Conservation (phyloP, 768 basidiomycete species). For the Termitomyces sp. region DNA sequence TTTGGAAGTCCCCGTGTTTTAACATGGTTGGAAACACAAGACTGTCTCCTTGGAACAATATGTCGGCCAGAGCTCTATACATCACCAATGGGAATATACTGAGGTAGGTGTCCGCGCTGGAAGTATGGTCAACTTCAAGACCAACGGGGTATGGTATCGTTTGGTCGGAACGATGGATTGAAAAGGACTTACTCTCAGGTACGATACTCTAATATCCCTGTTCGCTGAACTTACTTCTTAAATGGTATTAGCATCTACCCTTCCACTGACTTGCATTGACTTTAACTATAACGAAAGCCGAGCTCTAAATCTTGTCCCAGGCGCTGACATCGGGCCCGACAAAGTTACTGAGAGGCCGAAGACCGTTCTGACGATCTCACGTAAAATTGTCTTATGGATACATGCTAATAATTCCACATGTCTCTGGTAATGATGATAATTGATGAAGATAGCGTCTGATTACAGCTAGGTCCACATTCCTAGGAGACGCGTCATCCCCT, state of each 20-base stretch:
- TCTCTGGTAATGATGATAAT: too few relatives aligned
- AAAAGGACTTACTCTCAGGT: background rate
- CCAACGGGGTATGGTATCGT: conserved; percentile 23
- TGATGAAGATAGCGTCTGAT: too few relatives aligned
- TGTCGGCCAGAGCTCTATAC: background rate
- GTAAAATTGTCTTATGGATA: background rate
- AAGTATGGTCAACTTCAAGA: conserved; percentile 17
- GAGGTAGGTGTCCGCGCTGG: conserved; percentile 21
- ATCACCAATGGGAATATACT: conserved; percentile 9
- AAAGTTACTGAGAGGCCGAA: too few relatives aligned
- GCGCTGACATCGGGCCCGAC: too few relatives aligned
- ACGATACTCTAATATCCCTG: background rate
- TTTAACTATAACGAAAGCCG: conserved; percentile 23
- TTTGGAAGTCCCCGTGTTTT: too few relatives aligned
- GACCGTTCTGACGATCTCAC: too few relatives aligned
- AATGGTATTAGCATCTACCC: conserved; percentile 21
- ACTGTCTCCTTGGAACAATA: background rate
- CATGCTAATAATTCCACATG: conserved; percentile 24
- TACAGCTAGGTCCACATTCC: conserved; percentile 19
- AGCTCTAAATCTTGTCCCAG: background rate
- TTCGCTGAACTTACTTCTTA: background rate
- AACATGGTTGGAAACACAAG: background rate
- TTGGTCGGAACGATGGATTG: conserved; percentile 6
- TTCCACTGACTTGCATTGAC: conserved; percentile 21
- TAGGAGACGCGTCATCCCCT: conserved; percentile 18